Evolutionary conservation across 2,329 filamentous ascomycete genomes (phyloP).

Genomic region (Nemania abortiva): DNA sequence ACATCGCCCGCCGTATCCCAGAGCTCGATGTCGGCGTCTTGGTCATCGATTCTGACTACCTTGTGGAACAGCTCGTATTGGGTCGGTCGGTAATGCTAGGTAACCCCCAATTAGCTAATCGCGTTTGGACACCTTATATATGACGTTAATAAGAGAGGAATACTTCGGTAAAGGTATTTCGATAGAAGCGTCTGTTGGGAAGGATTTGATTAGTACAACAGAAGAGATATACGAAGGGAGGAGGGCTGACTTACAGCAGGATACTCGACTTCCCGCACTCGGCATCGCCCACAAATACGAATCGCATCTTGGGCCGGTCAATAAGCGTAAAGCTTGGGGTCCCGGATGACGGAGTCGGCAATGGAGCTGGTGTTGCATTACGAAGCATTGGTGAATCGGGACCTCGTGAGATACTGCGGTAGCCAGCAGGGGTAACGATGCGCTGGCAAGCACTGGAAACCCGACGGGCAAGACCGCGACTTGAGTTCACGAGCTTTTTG

Average conservation of each 20-base stretch:
- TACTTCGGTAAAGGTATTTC: slow-evolving; percentile 44
- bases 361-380: slow-evolving; percentile 22
- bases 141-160: neutral
- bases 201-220: slow-evolving; percentile 14
- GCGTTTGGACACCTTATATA: neutral
- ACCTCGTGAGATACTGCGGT: slow-evolving; percentile 2
- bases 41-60: slow-evolving; percentile 41
- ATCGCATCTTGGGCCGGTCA: slow-evolving; percentile 47
- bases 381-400: slow-evolving; percentile 8
- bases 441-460: slow-evolving; percentile 43
- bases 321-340: slow-evolving; percentile 35
- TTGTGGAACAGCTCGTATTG: slow-evolving; percentile 50
- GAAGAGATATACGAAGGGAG: neutral
- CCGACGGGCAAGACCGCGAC: slow-evolving; percentile 38
- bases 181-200: slow-evolving; percentile 47
- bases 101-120: slow-evolving; percentile 8
- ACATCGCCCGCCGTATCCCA: slow-evolving; percentile 51
- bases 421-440: slow-evolving; percentile 28
- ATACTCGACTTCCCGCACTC: slow-evolving; percentile 50
- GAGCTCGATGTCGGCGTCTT: slow-evolving; percentile 48
- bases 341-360: slow-evolving; percentile 33
- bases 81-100: slow-evolving; percentile 43
- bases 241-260: slow-evolving; percentile 44
- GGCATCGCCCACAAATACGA: slow-evolving; percentile 50
- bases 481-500: slow-evolving; percentile 32